Base-by-base conservation (phyloP, 1,284 basidiomycete species). In the Gymnopus androsaceus region DNA sequence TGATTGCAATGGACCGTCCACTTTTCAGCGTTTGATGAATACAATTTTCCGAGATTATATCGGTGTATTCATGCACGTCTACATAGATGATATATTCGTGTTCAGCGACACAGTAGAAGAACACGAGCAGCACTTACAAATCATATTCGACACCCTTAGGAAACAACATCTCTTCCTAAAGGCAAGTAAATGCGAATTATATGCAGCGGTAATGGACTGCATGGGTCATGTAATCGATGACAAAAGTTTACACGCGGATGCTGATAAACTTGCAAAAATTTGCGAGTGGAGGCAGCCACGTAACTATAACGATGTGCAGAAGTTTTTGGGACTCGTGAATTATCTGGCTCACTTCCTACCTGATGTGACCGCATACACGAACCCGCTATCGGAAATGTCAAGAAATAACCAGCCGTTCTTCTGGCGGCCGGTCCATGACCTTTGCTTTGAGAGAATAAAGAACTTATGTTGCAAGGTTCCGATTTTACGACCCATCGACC, bases 51-150 rank as follows among this genome's bases (percentile, higher is more conserved):
- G 56, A 19, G 64, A 67, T 27, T 51, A 60, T 1, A 64, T 72
- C 12, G 66, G 66, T 7, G 46, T 56, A n/a, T 68, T 61, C 42
- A 54, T 72, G 4, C 61, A 69, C 33, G 64, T 74, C 0, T 76
- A 76, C 51, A 54, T 77, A 0, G 69, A 77, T 54, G 63, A 76
- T 51, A 74, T 76, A 11, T 68, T 75, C 41, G 70, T 77, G 17
- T 77, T 64, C 63, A 71, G 66, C 1, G 44, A 69, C 3, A 59
- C 62, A 0, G 2, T 68, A 0, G 63, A 67, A 0, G 65, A 75
- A 37, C 74, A 76, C 49, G 48, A 63, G 11, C 0, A 4, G 33
- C 51, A 53, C 40, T 25, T 53, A 30, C 37, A 21, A 2, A 14
- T 59, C 9, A 63, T 70, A 2, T 58, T 71, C 3, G 31, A 61